Base-by-base conservation (phyloP, 306 rosid genomes). In the Argentina anserina region DNA sequence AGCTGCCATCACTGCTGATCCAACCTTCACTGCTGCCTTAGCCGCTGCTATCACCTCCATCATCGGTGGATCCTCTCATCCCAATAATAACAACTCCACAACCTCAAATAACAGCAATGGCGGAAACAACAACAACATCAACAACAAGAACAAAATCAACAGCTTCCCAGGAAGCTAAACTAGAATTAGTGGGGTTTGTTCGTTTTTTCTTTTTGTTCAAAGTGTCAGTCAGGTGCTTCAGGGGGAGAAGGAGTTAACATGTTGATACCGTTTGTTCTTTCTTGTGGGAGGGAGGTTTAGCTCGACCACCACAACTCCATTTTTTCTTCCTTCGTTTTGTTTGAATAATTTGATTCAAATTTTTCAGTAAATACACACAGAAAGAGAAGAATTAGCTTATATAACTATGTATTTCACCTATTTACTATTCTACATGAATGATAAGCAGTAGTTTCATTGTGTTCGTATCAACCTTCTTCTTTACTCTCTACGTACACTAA, bases 21-120 rank as follows among this genome's bases (percentile, higher is more conserved):
- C 99, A 0, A 88, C 86, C 50, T 95, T 95, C 87, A 90, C 96
- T 0, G 99, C 97, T 0, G 99, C 85, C 0, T 90, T 95, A 7
- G 99, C 97, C 0, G 99, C 99, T 1, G 99, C 99, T 15, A 91
- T 95, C 82, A 85, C 95, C 58, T 90, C 97, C 74, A 91, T 95
- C 82, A 95, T 95, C 6, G 89, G 94, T 14, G 90, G 96, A 34
- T 81, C 76, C 46, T 81, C 77, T 42, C 85, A 82, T 12, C 42
- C 82, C 3, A 85, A 82, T 77, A 85, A 36, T 23, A 58, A 67
- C 65, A 73, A n/a, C 43, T 62, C 43, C 43, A 33, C 43, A 20
- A 34, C 45, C 56, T 37, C 20, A 15, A 53, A 3, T 74, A 55
- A 56, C 67, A 71, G 75, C 53, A 71, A 20, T 20, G 75, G 75